A percentile compares a stretch with the other conserved stretches of the same genome.
Evolutionary conservation across 768 basidiomycete genomes (phyloP).

Genomic region (Pholiota microspora): DNA sequence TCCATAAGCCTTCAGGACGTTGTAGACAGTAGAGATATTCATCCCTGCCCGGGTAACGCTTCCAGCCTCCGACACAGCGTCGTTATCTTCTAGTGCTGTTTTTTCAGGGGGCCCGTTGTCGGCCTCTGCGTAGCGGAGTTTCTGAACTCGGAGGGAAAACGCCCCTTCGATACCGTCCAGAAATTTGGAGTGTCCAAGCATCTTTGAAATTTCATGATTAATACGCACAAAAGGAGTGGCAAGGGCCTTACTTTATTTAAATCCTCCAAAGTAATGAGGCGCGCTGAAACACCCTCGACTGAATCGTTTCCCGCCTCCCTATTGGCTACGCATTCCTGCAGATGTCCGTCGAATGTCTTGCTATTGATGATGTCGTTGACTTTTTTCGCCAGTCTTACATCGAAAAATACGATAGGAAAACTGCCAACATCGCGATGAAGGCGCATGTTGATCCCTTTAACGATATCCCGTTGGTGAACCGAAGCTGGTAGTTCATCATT

Average conservation of each 20-base stretch:
- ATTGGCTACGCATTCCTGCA: conserved; percentile 27
- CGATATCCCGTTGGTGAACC: conserved; percentile 4
- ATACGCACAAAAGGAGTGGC: neutral
- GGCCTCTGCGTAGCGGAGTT: neutral
- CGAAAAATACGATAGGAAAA: conserved; percentile 60
- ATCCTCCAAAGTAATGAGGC: conserved; percentile 44
- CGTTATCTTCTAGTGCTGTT: too few relatives aligned
- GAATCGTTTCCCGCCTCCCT: conserved; percentile 22
- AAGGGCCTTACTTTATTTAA: conserved; percentile 37
- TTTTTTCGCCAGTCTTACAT: conserved; percentile 51
- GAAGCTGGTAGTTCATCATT: neutral
- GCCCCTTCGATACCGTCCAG: conserved; percentile 50
- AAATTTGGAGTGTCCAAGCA: conserved; percentile 51
- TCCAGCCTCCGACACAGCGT: neutral
- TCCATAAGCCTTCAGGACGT: conserved; percentile 34
- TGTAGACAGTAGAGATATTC: conserved; percentile 28
- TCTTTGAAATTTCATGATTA: conserved; percentile 31
- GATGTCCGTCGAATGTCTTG: conserved; percentile 20
- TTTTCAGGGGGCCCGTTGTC: neutral
- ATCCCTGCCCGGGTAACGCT: conserved; percentile 7
- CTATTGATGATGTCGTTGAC: conserved; percentile 41
- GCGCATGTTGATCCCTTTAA: conserved; percentile 52
- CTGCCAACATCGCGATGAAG: conserved; percentile 50
- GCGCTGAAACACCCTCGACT: conserved; percentile 34
- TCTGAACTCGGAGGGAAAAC: conserved; percentile 48